Evolutionary conservation across 495 filamentous ascomycete genomes (phyloP).

Genomic region (Sphaerosporella brunnea): DNA sequence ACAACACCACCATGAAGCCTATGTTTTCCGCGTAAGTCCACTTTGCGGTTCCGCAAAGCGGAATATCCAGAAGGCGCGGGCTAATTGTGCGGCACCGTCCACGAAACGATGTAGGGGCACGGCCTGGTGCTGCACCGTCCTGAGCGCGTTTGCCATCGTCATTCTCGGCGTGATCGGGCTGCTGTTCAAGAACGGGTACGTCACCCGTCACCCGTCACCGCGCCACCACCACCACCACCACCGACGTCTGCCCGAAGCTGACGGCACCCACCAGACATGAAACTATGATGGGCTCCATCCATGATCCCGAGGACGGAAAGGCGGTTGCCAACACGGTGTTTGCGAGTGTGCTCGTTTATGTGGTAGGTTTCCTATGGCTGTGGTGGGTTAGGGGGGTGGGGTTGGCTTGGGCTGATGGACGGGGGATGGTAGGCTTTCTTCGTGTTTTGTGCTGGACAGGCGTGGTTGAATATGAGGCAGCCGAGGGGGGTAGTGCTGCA

Average conservation of each 20-base stretch:
- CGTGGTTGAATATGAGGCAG: slow-evolving; percentile 22
- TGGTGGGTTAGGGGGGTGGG: background rate
- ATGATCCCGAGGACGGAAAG: slow-evolving; percentile 16
- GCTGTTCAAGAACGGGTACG: slow-evolving; percentile 20
- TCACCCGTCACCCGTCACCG: background rate
- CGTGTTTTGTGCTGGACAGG: slow-evolving; percentile 21
- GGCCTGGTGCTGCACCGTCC: slow-evolving; percentile 15
- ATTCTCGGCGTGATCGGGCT: slow-evolving; percentile 15
- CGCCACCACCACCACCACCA: background rate
- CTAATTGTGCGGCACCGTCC: no score
- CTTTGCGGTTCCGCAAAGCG: no score
- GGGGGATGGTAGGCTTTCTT: slow-evolving; percentile 14
- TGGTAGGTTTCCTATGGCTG: no score
- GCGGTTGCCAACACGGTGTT: slow-evolving; percentile 17
- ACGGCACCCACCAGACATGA: slow-evolving; percentile 17
- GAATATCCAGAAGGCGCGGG: no score
- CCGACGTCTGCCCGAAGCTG: background rate
- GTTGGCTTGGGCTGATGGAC: background rate
- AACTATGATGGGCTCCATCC: slow-evolving; percentile 19
- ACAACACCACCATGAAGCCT: slow-evolving; percentile 20
- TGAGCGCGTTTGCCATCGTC: slow-evolving; percentile 22
- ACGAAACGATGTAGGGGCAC: background rate
- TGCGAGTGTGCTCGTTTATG: slow-evolving; percentile 20
- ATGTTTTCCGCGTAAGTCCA: slow-evolving; percentile 24
- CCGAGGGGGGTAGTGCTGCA: slow-evolving; percentile 1